Evolutionary conservation across 192 early-diverging fungal species (phyloP).

Genomic region (Rhizophagus clarus): DNA sequence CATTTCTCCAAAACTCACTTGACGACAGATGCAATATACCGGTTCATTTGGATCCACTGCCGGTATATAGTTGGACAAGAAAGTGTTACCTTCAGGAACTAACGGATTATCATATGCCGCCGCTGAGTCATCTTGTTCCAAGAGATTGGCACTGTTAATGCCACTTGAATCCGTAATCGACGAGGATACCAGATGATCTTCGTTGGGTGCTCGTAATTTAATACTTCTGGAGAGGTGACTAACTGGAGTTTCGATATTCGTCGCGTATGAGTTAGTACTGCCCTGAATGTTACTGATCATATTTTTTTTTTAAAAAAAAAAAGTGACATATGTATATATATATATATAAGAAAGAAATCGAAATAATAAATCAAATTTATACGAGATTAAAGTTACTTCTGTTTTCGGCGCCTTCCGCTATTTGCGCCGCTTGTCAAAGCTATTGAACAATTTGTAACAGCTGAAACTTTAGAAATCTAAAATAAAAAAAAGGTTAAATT

Average conservation of each 20-base stretch:
- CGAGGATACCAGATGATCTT: not conserved
- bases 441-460: not conserved
- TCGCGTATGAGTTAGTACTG: not conserved
- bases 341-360: too few relatives aligned
- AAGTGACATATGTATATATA: too few relatives aligned
- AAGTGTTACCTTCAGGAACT: not conserved
- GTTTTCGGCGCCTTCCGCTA: slow-evolving; percentile 11
- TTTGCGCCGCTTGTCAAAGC: not conserved
- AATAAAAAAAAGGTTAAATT: not conserved
- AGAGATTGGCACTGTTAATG: not conserved
- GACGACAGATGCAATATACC: slow-evolving; percentile 21
- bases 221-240: not conserved
- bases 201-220: not conserved
- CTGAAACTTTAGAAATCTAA: not conserved
- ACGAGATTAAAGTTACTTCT: not conserved
- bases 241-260: not conserved
- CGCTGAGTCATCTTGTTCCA: not conserved
- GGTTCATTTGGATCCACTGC: slow-evolving; percentile 22
- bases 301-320: not conserved
- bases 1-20: slow-evolving; percentile 35
- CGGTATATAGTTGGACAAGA: not conserved
- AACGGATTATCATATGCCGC: not conserved
- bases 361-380: not conserved
- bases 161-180: not conserved
- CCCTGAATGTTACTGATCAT: not conserved